Base-by-base conservation (phyloP, 129 eudicot genomes). In the Artemisia argyi region DNA sequence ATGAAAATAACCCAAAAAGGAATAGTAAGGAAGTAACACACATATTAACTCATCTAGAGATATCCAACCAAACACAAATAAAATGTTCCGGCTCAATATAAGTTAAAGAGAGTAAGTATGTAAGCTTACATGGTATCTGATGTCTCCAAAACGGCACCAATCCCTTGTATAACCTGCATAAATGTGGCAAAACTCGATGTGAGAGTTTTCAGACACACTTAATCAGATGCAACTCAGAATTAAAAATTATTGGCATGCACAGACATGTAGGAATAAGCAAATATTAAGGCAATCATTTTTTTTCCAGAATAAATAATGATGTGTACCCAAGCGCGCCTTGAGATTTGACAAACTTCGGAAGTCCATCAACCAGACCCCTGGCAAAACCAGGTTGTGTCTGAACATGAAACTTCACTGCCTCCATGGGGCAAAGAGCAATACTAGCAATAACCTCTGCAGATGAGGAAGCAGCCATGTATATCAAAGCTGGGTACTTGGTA, bases 311-410 rank as follows among this genome's bases (percentile, higher is more conserved):
- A 16, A 9, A 12, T 24, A 56, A 15, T 26, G 26, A 42, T 44
- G 30, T 72, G 55, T 87, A 90, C 97, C 97, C 97, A 35, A 87
- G 86, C 6, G 73, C 78, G 19, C 97, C 97, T 72, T 90, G 91
- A 44, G 97, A 90, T 81, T 55, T 83, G 75, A 87, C 78, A 76
- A 90, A 87, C 79, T 87, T 90, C 8, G 96, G 94, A 79, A 90
- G 79, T 50, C 96, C 94, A 76, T 90, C 96, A 39, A 84, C 32
- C 77, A 87, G 15, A 52, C 94, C 96, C 83, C 90, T 80, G 46
- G 96, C 94, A 78, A 90, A 90, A 67, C 91, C 89, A 54, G 96
- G 90, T 64, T 87, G 94, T n/a, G 91, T 90, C 83, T 90, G 94
- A 20, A 90, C 97, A 66, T 89, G 87, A 60, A 90, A 91, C 82